Percentiles rank a stretch among this genome's conserved stretches.
Evolutionary conservation across 768 basidiomycete species (phyloP).

Genomic region (Hypholoma fasciculare): DNA sequence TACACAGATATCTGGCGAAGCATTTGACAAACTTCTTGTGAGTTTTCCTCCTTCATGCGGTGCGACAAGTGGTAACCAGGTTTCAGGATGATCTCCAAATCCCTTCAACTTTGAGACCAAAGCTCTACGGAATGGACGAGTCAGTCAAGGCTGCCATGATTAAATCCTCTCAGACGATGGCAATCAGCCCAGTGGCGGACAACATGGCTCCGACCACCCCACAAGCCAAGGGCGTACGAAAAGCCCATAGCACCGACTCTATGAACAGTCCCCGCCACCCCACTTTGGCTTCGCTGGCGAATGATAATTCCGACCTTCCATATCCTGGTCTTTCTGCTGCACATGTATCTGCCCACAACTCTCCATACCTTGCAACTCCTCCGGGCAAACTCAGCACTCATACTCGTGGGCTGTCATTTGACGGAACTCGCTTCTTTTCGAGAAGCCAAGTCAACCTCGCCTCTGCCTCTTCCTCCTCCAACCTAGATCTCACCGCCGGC

Average conservation of each 20-base stretch:
- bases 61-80: conserved; percentile 9
- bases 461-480: conserved; percentile 32
- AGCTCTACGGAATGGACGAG: conserved; percentile 78
- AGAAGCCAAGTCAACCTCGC: conserved; percentile 49
- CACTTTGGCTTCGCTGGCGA: conserved; percentile 34
- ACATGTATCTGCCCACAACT: conserved; percentile 41
- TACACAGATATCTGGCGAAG: conserved; percentile 45
- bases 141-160: conserved; percentile 92
- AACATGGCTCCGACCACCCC: conserved; percentile 46
- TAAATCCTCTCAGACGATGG: conserved; percentile 75
- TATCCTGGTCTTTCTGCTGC: conserved; percentile 31
- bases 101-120: conserved; percentile 72
- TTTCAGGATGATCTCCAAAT: conserved; percentile 87
- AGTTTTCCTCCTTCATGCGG: conserved; percentile 21
- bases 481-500: conserved; percentile 39
- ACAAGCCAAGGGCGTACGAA: conserved; percentile 51
- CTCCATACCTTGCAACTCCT: conserved; percentile 37
- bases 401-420: conserved; percentile 62
- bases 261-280: conserved; percentile 54
- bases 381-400: conserved; percentile 47
- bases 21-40: conserved; percentile 83
- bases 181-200: conserved; percentile 35
- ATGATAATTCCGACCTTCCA: conserved; percentile 39
- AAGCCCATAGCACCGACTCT: conserved; percentile 74
- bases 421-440: conserved; percentile 52